phyloP scores from a whole-genome alignment of 1,284 basidiomycete species.

The Malassezia dermatis region DNA sequence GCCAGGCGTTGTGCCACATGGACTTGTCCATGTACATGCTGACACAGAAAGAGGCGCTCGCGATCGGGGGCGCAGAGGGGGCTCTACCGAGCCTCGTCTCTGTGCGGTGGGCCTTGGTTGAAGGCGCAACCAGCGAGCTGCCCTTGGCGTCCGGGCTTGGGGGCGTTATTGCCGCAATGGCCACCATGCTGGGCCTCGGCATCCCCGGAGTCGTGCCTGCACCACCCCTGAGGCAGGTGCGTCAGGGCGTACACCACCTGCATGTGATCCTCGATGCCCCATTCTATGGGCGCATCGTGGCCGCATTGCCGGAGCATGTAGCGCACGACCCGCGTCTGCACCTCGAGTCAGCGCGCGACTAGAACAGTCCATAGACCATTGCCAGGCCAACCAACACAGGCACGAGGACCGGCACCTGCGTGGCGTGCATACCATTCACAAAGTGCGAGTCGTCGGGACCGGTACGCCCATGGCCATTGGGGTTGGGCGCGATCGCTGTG shows the following conservation, averaged over 20 bases:
- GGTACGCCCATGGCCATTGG: neutral
- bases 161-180: neutral
- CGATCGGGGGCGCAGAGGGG: constrained; percentile 3
- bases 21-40: constrained; percentile 6
- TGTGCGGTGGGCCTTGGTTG: constrained; percentile 1
- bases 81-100: constrained; percentile 4
- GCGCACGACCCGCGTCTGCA: neutral
- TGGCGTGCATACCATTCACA: neutral
- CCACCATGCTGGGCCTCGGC: constrained; percentile 1
- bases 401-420: neutral
- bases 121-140: neutral
- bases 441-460: constrained; percentile 15
- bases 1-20: neutral
- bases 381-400: neutral
- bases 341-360: neutral
- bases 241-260: neutral
- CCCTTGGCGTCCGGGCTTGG: neutral
- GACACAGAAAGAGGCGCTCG: constrained; percentile 2
- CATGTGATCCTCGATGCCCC: neutral
- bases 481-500: constrained; percentile 4
- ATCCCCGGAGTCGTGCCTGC: neutral
- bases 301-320: neutral
- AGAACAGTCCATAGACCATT: neutral
- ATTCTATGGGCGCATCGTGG: neutral
- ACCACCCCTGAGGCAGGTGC: neutral